A percentile compares a stretch with the other conserved stretches of the same genome.
These are phyloP conservation scores for Quercus dentata DNA, from an alignment of 306 rosid genomes.

Conservation along the genomic window DNA sequence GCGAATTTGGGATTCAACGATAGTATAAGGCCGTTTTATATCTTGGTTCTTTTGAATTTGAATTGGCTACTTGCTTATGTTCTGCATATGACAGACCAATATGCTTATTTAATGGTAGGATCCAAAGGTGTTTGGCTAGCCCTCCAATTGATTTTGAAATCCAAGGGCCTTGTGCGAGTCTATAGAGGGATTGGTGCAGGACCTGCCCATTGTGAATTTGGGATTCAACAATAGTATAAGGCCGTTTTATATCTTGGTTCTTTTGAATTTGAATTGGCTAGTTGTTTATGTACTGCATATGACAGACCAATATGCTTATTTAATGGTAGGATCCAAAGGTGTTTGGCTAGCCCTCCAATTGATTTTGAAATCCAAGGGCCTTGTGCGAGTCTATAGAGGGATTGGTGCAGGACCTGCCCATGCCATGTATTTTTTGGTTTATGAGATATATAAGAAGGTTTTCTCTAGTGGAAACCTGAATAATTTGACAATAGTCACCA, in stretches of 20 bases:
- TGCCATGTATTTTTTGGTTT: constrained; percentile 65
- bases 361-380: constrained; percentile 59
- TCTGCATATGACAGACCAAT: no score
- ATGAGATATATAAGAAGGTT: constrained; percentile 55
- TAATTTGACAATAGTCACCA: constrained; percentile 49
- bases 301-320: no score
- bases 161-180: constrained; percentile 61
- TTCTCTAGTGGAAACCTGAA: constrained; percentile 51
- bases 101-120: no score
- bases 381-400: constrained; percentile 65
- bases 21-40: no score
- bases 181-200: constrained; percentile 89
- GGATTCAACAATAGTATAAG: no score
- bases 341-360: constrained; percentile 62
- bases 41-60: no score
- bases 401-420: constrained; percentile 90
- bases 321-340: neutral
- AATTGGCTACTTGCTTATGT: no score
- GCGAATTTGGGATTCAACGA: no score
- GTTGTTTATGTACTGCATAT: no score
- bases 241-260: no score
- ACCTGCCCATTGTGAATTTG: constrained; percentile 53
- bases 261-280: no score
- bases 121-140: constrained; percentile 50
- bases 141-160: constrained; percentile 45